Conservation (phyloP, 2,329 filamentous ascomycete species). For the Lomentospora prolificans region DNA sequence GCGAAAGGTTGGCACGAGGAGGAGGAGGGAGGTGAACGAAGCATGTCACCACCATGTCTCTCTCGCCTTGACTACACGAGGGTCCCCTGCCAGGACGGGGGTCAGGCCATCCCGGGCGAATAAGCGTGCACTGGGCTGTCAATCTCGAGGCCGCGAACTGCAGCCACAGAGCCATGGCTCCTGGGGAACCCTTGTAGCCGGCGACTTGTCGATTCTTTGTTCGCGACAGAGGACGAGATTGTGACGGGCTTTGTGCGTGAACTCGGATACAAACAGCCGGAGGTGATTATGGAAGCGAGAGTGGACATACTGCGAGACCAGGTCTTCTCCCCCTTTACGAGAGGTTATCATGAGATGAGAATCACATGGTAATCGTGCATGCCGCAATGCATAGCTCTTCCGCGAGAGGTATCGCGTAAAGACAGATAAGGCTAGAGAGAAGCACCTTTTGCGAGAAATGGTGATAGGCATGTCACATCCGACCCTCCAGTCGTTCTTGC, state of each 20-base stretch:
- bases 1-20: not conserved
- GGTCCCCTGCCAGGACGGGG: not conserved
- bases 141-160: not conserved
- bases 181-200: not conserved
- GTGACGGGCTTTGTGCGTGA: too few relatives aligned
- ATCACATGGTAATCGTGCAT: too few relatives aligned
- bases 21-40: not conserved
- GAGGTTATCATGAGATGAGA: too few relatives aligned
- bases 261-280: too few relatives aligned
- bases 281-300: too few relatives aligned
- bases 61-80: not conserved
- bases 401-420: too few relatives aligned
- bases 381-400: too few relatives aligned
- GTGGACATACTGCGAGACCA: too few relatives aligned
- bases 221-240: too few relatives aligned
- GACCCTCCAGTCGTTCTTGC: not conserved
- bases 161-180: not conserved
- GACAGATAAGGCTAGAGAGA: too few relatives aligned
- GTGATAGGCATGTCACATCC: not conserved
- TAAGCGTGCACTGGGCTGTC: not conserved
- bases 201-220: not conserved
- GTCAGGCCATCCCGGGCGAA: not conserved
- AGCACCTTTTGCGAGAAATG: too few relatives aligned
- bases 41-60: not conserved
- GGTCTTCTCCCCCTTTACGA: too few relatives aligned